phyloP scores from a whole-genome alignment of 345 rosid genomes.

The Gossypium herbaceum region DNA sequence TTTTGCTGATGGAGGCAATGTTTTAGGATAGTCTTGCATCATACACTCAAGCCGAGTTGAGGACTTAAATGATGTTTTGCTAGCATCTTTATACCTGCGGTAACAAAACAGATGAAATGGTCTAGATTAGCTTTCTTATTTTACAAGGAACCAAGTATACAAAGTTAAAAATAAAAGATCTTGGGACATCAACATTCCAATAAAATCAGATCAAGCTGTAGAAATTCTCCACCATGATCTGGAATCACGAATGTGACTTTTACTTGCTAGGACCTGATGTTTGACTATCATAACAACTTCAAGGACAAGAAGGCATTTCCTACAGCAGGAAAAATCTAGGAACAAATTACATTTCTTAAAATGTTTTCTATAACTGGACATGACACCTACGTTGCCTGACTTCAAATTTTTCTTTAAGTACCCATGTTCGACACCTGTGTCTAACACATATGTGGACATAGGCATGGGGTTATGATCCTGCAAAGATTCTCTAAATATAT shows the following conservation, averaged over 20 bases:
- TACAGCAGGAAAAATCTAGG: neutral
- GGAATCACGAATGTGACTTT: slow-evolving; percentile 7
- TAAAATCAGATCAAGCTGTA: neutral
- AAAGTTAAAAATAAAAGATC: neutral
- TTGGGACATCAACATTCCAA: neutral
- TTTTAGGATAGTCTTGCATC: slow-evolving; percentile 99
- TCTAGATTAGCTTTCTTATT: slow-evolving; percentile 8
- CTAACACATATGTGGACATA: neutral
- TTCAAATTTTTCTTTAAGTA: neutral
- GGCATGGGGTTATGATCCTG: neutral
- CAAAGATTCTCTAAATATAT: neutral
- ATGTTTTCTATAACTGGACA: neutral
- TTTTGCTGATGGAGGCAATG: slow-evolving; percentile 75
- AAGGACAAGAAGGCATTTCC: neutral
- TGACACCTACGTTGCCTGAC: neutral
- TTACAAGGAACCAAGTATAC: neutral
- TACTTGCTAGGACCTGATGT: slow-evolving; percentile 9
- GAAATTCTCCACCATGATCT: slow-evolving; percentile 4
- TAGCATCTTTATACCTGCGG: slow-evolving; percentile 84
- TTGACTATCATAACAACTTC: neutral
- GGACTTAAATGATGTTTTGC: slow-evolving; percentile 48
- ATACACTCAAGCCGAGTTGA: slow-evolving; percentile 66
- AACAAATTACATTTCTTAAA: neutral
- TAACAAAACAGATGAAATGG: slow-evolving; percentile 16
- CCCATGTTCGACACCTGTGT: neutral